Evolutionary conservation across 305 asterid genomes (phyloP).

Genomic region (Fraxinus floribunda): DNA sequence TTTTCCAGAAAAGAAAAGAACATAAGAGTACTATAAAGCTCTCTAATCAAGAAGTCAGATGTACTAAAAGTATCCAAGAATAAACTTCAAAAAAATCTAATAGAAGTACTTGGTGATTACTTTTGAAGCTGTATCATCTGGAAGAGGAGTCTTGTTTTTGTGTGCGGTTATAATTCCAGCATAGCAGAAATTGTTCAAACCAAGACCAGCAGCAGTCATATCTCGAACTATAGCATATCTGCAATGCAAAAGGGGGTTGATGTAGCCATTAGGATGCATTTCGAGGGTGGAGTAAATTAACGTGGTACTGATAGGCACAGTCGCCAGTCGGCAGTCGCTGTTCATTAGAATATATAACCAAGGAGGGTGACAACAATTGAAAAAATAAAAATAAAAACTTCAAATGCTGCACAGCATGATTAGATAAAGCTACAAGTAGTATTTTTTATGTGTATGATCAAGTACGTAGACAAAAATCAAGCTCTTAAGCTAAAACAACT

Average conservation of each 20-base stretch:
- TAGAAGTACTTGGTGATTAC: constrained; percentile 37
- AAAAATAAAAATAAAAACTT: constrained; percentile 1
- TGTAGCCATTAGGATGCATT: constrained; percentile 12
- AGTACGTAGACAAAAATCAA: neutral
- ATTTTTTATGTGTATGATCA: neutral
- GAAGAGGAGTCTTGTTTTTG: constrained; percentile 53
- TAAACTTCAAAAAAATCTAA: constrained; percentile 18
- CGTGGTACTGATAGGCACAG: neutral
- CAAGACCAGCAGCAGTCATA: constrained; percentile 96
- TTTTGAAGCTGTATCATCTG: constrained; percentile 63
- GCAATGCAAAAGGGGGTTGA: constrained; percentile 28
- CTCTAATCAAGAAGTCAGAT: constrained; percentile 20
- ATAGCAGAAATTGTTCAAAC: constrained; percentile 84
- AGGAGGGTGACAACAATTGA: constrained; percentile 7
- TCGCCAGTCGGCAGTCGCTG: neutral
- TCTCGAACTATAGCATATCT: constrained; percentile 84
- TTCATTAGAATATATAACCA: neutral
- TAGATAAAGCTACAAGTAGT: constrained; percentile 2
- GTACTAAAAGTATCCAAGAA: constrained; percentile 14
- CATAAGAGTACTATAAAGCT: constrained; percentile 4
- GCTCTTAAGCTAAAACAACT: neutral
- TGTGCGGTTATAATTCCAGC: constrained; percentile 87
- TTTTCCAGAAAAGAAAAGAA: constrained; percentile 37
- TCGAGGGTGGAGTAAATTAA: neutral
- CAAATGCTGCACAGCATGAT: constrained; percentile 17